Evolutionary conservation across 2,329 filamentous ascomycete genomes (phyloP).

Genomic region (Aspergillus candidus): DNA sequence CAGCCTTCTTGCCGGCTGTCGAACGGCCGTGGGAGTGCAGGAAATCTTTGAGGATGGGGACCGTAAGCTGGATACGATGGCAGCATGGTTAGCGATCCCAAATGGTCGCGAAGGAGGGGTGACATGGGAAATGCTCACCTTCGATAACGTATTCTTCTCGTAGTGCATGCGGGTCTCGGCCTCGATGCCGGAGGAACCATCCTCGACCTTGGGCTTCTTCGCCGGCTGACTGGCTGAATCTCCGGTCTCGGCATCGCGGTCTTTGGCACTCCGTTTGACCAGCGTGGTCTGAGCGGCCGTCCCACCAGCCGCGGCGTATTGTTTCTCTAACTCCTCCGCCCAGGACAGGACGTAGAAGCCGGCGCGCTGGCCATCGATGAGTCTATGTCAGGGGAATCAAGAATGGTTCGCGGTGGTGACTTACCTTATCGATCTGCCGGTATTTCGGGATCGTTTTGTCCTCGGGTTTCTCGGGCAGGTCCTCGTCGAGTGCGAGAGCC

Average conservation of each 20-base stretch:
- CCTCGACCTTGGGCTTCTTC: conserved; percentile 45
- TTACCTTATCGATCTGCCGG: conserved; percentile 74
- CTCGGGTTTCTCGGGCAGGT: conserved; percentile 65
- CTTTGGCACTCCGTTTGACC: conserved; percentile 41
- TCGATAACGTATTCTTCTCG: conserved; percentile 40
- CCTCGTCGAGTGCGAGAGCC: conserved; percentile 83
- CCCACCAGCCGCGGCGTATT: conserved; percentile 43
- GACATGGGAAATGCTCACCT: conserved; percentile 20
- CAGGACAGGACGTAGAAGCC: conserved; percentile 74
- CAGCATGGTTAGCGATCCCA: conserved; percentile 4
- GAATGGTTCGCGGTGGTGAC: neutral
- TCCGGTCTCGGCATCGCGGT: conserved; percentile 17
- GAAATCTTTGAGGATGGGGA: conserved; percentile 44
- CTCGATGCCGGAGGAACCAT: conserved; percentile 20
- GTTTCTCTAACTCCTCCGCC: conserved; percentile 61
- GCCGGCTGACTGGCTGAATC: conserved; percentile 24
- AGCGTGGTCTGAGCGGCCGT: conserved; percentile 40
- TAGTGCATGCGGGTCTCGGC: conserved; percentile 37
- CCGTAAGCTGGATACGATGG: conserved; percentile 34
- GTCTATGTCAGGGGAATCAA: neutral
- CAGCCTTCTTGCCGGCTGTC: conserved; percentile 44
- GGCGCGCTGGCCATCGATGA: conserved; percentile 49
- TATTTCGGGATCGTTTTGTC: conserved; percentile 82
- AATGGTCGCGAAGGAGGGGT: neutral
- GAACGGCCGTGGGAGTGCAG: conserved; percentile 39